phyloP scores from a whole-genome alignment of 2,329 filamentous ascomycete species.

The Penicillium sp. region DNA sequence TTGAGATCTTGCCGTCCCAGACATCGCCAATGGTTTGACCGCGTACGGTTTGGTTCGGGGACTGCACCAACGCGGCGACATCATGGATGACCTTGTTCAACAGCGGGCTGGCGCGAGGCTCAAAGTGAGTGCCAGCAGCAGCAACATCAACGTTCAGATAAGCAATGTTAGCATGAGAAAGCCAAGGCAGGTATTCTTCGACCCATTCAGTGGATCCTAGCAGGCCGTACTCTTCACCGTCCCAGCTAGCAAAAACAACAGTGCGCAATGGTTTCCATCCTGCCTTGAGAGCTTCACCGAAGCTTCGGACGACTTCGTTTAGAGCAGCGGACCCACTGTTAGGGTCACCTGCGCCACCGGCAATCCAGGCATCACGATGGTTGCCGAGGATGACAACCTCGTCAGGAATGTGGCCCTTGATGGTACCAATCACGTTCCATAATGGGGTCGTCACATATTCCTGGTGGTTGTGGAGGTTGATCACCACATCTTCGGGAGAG shows the following conservation, averaged over 20 bases:
- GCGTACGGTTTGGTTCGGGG: conserved; percentile 72
- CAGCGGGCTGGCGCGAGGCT: conserved; percentile 69
- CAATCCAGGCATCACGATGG: conserved; percentile 87
- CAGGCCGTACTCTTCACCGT: conserved; percentile 82
- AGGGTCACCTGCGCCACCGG: conserved; percentile 79
- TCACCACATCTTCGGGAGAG: conserved; percentile 67
- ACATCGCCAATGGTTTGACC: conserved; percentile 70
- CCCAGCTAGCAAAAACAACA: conserved; percentile 86
- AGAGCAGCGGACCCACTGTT: conserved; percentile 79
- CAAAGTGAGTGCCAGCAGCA: conserved; percentile 64
- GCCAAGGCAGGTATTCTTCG: conserved; percentile 83
- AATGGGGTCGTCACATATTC: conserved; percentile 78
- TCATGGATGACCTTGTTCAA: conserved; percentile 73
- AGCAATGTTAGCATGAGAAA: conserved; percentile 70
- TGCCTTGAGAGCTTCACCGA: conserved; percentile 68
- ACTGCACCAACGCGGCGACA: conserved; percentile 63
- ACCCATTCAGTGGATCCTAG: conserved; percentile 92
- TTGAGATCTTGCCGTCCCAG: conserved; percentile 63
- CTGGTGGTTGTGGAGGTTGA: conserved; percentile 78
- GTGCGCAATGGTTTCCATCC: conserved; percentile 87
- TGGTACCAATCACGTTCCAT: conserved; percentile 90
- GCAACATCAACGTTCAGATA: conserved; percentile 87
- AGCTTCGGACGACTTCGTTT: conserved; percentile 75
- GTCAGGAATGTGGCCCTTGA: conserved; percentile 82
- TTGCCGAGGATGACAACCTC: conserved; percentile 92